These are phyloP conservation scores for Gomphus bonarii DNA, from an alignment of 1,284 basidiomycete genomes.

Conservation along the genomic window DNA sequence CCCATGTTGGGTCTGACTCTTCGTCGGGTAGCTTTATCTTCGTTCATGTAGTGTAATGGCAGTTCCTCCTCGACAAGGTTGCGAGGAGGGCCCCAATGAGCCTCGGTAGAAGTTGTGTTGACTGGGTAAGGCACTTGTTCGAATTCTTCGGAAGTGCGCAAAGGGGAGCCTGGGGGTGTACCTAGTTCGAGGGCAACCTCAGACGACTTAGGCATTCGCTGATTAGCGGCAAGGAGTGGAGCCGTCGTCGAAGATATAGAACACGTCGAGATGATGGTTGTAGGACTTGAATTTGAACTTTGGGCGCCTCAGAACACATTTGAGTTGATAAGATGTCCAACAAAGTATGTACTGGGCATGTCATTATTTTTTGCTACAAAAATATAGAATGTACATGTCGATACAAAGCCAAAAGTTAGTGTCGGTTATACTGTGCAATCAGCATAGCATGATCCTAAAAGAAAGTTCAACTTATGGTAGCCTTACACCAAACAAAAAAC, in stretches of 20 bases:
- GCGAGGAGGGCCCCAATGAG: slow-evolving; percentile 24
- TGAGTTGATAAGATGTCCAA: neutral
- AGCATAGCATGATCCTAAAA: slow-evolving; percentile 73
- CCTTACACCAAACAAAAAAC: neutral
- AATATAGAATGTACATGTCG: neutral
- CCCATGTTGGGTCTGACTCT: slow-evolving; percentile 39
- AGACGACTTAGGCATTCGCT: slow-evolving; percentile 25
- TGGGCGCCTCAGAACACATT: slow-evolving; percentile 7
- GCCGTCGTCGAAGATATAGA: neutral
- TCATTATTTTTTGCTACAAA: neutral
- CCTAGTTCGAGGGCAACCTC: slow-evolving; percentile 64
- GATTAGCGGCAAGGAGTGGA: neutral
- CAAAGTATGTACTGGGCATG: neutral
- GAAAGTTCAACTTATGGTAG: slow-evolving; percentile 4
- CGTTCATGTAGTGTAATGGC: slow-evolving; percentile 60
- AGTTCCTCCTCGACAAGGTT: slow-evolving; percentile 40
- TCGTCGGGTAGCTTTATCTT: slow-evolving; percentile 52
- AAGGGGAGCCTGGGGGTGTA: slow-evolving; percentile 34
- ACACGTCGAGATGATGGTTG: neutral
- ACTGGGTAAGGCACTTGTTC: slow-evolving; percentile 55
- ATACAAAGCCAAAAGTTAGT: neutral
- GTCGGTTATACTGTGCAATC: slow-evolving; percentile 33
- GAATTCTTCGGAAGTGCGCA: slow-evolving; percentile 50
- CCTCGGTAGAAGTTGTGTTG: slow-evolving; percentile 26
- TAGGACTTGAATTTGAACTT: neutral